Conservation (phyloP, 169 alveolate genomes). For the Babesia bovis region DNA sequence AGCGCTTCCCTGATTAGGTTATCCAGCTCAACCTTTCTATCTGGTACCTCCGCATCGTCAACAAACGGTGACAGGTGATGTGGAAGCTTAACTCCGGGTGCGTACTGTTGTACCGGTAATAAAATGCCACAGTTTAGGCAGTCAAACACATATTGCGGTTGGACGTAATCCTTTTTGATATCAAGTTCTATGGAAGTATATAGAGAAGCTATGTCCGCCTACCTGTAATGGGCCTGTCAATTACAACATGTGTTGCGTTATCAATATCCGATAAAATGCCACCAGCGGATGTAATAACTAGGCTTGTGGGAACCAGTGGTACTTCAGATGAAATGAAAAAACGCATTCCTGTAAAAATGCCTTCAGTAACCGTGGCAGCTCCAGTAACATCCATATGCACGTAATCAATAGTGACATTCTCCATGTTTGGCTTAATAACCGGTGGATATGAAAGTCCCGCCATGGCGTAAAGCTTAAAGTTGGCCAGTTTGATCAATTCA, state of each 20-base stretch:
- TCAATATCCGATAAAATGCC: constrained; percentile 80
- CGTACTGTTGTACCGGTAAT: constrained; percentile 87
- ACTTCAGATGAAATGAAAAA: constrained; percentile 90
- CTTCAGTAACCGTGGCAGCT: constrained; percentile 37
- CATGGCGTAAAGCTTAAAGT: constrained; percentile 64
- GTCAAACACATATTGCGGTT: constrained; percentile 95
- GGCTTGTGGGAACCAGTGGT: constrained; percentile 88
- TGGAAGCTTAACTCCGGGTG: constrained; percentile 90
- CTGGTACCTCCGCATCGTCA: constrained; percentile 62
- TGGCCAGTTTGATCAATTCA: constrained; percentile 62
- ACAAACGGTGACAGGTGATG: constrained; percentile 95
- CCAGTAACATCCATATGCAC: constrained; percentile 23
- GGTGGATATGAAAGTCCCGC: constrained; percentile 63
- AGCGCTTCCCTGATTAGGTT: constrained; percentile 48
- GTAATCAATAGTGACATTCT: constrained; percentile 42
- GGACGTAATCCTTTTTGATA: constrained; percentile 77
- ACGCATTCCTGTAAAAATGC: constrained; percentile 80
- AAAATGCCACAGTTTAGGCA: constrained; percentile 83
- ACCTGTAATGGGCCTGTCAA: constrained; percentile 86
- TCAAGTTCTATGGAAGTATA: constrained; percentile 28
- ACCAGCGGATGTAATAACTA: constrained; percentile 87
- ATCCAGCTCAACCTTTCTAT: constrained; percentile 52
- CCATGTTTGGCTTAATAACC: constrained; percentile 33
- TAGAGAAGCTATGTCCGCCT: not conserved
- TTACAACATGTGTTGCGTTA: constrained; percentile 87